Evolutionary conservation across 352 stramenopile genomes (phyloP), one percentile per base, ranked within the genome.

Genomic region (Pythium diclinum): DNA sequence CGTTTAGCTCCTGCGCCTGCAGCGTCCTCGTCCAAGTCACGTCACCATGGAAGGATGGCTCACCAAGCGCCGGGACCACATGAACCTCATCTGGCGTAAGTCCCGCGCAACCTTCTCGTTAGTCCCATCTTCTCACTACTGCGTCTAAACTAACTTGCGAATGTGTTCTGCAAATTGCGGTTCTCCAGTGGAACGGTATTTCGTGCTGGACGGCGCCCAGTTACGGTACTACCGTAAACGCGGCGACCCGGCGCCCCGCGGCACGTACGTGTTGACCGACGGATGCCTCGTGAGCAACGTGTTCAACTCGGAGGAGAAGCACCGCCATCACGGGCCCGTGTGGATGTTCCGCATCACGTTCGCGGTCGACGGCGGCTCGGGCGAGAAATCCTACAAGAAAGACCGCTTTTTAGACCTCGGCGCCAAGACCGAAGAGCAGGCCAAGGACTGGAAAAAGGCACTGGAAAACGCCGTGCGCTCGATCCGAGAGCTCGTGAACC

Each of bases 271-370:
- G 61, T 77, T 95, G 52, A 95, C 84, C 30, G 83, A 94, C 51
- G 81, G 72, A 51, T 95, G 87, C 59, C 63, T 88, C 6, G 85
- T 94, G 40, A 88, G 85, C 38, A 73, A 67, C 17, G 84, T 95
- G 28, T 94, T 93, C 55, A 94, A 93, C 63, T 94, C 85, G 42
- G 86, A 94, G 61, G 87, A 95, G 71, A 95, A 93, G 71, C 86
- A 95, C 73, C 88, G 87, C 42, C 87, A 95, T 63, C 85, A 95
- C 68, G 87, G 78, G 0, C 85, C 84, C 13, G 87, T 93, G 23
- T 94, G 84, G 83, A 95, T 95, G 85, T 95, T 95, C 65, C 87
- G 87, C 76, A 93, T 95, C 68, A 95, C 87, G 49, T 95, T 95
- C 67, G 67, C 82, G 2, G 79, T 93, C 11, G 84, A 88, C 36